phyloP scores from a whole-genome alignment of 352 stramenopile species.

The Pythium coloratum region DNA sequence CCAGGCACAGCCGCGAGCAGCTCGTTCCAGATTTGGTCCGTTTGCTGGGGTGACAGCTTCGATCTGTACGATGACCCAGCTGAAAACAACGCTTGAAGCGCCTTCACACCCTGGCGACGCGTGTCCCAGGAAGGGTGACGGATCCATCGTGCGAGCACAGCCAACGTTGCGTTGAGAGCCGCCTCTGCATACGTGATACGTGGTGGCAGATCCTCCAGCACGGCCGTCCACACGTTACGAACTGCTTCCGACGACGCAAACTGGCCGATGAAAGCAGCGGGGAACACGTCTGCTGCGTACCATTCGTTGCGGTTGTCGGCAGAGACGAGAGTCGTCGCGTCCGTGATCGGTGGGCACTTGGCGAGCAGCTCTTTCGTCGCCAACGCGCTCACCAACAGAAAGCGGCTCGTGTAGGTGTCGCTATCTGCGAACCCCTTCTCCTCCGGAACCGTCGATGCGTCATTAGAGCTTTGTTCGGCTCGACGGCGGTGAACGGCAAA shows the following conservation, averaged over 20 bases:
- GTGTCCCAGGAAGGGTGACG: conserved; percentile 78
- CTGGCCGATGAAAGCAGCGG: conserved; percentile 73
- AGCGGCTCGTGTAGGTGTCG: conserved; percentile 52
- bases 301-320: conserved; percentile 51
- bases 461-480: conserved; percentile 4
- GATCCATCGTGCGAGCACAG: conserved; percentile 46
- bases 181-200: conserved; percentile 49
- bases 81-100: conserved; percentile 58
- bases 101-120: conserved; percentile 61
- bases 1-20: conserved; percentile 59
- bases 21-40: conserved; percentile 49
- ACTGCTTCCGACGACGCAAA: conserved; percentile 54
- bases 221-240: conserved; percentile 47
- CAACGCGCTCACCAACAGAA: conserved; percentile 67
- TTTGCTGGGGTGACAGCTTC: conserved; percentile 43
- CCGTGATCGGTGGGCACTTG: conserved; percentile 54
- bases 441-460: not conserved
- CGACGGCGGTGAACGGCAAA: conserved; percentile 42
- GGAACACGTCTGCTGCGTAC: conserved; percentile 71
- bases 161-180: conserved; percentile 49
- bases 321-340: conserved; percentile 34
- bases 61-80: conserved; percentile 41
- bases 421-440: conserved; percentile 12
- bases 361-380: conserved; percentile 67
- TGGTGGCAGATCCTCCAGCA: conserved; percentile 70